Percentiles rank a stretch among this genome's conserved stretches.
Conservation (phyloP, 306 rosid species). For the Vigna radiata region DNA sequence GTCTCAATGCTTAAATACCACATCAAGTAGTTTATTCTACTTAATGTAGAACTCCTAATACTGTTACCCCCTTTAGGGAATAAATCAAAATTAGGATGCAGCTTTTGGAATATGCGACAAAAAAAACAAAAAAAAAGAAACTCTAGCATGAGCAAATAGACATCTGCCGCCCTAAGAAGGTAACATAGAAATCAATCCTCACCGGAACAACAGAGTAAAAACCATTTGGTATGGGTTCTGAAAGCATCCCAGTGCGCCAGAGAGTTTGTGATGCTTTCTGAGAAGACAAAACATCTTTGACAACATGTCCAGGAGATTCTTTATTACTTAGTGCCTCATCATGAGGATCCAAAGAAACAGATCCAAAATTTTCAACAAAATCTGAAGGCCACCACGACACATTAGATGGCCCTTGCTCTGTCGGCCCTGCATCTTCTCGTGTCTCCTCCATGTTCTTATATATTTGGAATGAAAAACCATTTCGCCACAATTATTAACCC, state of each 20-base stretch:
- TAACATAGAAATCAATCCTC: slow-evolving; percentile 45
- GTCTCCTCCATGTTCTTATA: slow-evolving; percentile 90
- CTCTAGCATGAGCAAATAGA: slow-evolving; percentile 28
- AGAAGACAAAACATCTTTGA: slow-evolving; percentile 69
- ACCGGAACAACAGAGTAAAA: slow-evolving; percentile 93
- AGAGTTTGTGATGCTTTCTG: slow-evolving; percentile 88
- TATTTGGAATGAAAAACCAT: slow-evolving; percentile 80
- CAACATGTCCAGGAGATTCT: slow-evolving; percentile 62
- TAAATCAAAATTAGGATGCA: slow-evolving; percentile 1
- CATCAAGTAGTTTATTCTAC: not conserved
- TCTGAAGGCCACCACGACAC: slow-evolving; percentile 95
- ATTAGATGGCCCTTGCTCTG: slow-evolving; percentile 90
- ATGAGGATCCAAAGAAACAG: slow-evolving; percentile 84
- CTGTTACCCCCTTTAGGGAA: not conserved
- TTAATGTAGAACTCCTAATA: no score
- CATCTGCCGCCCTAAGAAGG: slow-evolving; percentile 28
- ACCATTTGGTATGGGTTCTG: slow-evolving; percentile 92
- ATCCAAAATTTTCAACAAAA: slow-evolving; percentile 82
- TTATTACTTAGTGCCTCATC: slow-evolving; percentile 66
- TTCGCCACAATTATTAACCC: slow-evolving; percentile 76
- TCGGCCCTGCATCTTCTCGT: slow-evolving; percentile 80
- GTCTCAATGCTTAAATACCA: no score
- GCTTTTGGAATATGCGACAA: slow-evolving; percentile 30
- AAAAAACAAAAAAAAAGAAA: slow-evolving; percentile 9
- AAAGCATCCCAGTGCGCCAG: slow-evolving; percentile 90